Percentiles rank a stretch among this genome's conserved stretches.
Conservation (phyloP, 2,329 filamentous ascomycete species). For the Penicillium crustosum region DNA sequence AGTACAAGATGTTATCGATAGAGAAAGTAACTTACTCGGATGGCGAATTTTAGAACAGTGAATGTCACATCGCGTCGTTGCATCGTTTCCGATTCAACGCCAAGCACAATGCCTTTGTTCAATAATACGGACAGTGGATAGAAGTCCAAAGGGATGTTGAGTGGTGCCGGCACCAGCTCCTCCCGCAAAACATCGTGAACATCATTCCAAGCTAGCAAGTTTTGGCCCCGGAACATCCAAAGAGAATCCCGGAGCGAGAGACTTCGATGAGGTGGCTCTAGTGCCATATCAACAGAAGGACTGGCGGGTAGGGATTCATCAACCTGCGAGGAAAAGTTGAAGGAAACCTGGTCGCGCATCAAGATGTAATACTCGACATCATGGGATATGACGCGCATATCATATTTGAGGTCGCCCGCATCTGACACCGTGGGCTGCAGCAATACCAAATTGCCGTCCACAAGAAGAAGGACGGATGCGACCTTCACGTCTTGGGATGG, state of each 20-base stretch:
- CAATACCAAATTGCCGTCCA: constrained; percentile 92
- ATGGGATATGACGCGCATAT: constrained; percentile 95
- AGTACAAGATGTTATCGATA: constrained; percentile 13
- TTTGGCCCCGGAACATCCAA: constrained; percentile 89
- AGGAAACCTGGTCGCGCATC: constrained; percentile 75
- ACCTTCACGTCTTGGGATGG: constrained; percentile 93
- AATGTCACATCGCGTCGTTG: constrained; percentile 90
- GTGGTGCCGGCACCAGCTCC: constrained; percentile 70
- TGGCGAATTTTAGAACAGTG: constrained; percentile 82
- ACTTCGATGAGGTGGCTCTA: constrained; percentile 47
- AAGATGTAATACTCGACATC: constrained; percentile 94
- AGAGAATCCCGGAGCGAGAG: constrained; percentile 77
- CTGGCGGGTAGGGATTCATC: constrained; percentile 52
- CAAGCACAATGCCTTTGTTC: constrained; percentile 86
- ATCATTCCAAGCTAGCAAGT: constrained; percentile 86
- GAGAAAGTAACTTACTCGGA: constrained; percentile 62
- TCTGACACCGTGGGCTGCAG: constrained; percentile 83
- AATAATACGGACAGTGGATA: constrained; percentile 86
- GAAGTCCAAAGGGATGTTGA: constrained; percentile 85
- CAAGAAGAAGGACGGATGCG: constrained; percentile 91
- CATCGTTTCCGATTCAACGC: constrained; percentile 89
- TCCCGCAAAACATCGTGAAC: constrained; percentile 78
- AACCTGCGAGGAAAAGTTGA: constrained; percentile 48
- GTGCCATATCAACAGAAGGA: constrained; percentile 48
- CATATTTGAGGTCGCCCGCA: constrained; percentile 85